phyloP scores from a whole-genome alignment of 352 stramenopile species.

The Globisporangium cylindrosporum region DNA sequence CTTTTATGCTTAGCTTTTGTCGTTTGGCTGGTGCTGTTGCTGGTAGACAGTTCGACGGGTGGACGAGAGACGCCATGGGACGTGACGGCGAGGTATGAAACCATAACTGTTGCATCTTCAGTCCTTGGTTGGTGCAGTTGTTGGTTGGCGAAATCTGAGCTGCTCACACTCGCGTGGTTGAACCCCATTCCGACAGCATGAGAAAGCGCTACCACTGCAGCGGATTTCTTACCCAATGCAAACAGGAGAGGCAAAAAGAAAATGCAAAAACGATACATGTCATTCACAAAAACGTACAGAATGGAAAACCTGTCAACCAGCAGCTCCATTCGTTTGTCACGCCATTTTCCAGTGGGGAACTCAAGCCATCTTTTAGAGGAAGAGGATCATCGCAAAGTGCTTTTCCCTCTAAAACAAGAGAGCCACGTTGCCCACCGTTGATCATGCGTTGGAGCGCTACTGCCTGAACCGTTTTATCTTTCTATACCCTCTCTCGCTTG shows the following conservation, averaged over 20 bases:
- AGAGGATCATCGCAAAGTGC: background rate
- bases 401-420: background rate
- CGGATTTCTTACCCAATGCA: background rate
- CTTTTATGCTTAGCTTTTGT: background rate
- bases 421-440: constrained; percentile 3
- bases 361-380: constrained; percentile 1
- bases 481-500: background rate
- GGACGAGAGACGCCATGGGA: background rate
- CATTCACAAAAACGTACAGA: background rate
- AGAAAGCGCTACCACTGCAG: background rate
- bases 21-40: background rate
- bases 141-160: background rate
- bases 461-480: background rate
- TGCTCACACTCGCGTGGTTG: background rate
- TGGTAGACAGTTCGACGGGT: background rate
- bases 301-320: background rate
- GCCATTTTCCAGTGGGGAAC: background rate
- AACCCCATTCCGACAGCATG: background rate
- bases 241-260: background rate
- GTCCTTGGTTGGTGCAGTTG: background rate
- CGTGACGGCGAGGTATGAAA: background rate
- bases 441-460: background rate
- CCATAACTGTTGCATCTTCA: background rate
- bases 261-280: background rate
- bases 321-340: background rate